These are phyloP conservation scores for Colletotrichum spaethianum DNA, from an alignment of 2,329 filamentous ascomycete species.

Conservation along the genomic window DNA sequence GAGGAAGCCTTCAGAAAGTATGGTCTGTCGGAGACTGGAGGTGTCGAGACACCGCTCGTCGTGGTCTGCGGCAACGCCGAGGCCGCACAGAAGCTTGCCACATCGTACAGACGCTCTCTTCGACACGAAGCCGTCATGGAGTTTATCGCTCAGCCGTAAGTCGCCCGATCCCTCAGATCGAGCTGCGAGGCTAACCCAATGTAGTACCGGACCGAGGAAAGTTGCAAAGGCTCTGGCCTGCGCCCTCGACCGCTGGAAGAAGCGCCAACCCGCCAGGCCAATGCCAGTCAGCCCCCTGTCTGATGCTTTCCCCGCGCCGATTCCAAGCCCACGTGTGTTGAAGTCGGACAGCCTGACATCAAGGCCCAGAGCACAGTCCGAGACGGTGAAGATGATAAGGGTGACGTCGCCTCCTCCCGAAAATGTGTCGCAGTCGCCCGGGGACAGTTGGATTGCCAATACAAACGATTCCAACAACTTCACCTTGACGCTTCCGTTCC, in stretches of 20 bases:
- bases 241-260: constrained; percentile 40
- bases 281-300: constrained; percentile 14
- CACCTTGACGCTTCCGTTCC: constrained; percentile 35
- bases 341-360: constrained; percentile 4
- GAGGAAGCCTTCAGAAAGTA: constrained; percentile 45
- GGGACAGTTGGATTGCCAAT: constrained; percentile 13
- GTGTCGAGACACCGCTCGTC: constrained; percentile 39
- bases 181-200: background rate
- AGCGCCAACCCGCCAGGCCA: constrained; percentile 17
- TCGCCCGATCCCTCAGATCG: background rate
- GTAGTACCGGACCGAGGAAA: constrained; percentile 42
- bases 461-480: constrained; percentile 20
- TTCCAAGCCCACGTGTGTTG: background rate
- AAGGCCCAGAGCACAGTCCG: constrained; percentile 30
- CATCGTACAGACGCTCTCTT: constrained; percentile 26
- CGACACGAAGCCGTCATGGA: constrained; percentile 39
- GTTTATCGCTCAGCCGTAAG: constrained; percentile 45
- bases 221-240: constrained; percentile 41
- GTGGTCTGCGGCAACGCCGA: constrained; percentile 43
- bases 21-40: constrained; percentile 37
- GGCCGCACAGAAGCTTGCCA: constrained; percentile 39
- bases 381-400: constrained; percentile 23
- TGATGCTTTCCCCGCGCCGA: constrained; percentile 5
- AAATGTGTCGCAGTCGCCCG: background rate
- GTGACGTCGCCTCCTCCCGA: constrained; percentile 14